Evolutionary conservation across 139 green algal genomes (phyloP).

Genomic region (Pseudopediastrum boryanum): DNA sequence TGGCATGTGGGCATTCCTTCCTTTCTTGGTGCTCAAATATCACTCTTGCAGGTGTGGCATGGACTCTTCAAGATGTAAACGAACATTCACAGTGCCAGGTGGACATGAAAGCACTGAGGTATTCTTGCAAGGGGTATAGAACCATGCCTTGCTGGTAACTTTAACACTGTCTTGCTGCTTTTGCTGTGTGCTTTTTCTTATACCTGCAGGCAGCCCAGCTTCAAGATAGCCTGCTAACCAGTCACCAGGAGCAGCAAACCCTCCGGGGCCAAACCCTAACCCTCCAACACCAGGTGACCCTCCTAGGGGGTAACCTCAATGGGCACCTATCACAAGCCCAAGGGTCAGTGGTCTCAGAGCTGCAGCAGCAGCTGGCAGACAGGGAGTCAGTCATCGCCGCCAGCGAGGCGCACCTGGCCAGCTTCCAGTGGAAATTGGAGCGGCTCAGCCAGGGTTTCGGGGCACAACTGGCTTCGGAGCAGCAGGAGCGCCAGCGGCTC

Average conservation of each 20-base stretch:
- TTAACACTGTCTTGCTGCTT: too few relatives aligned
- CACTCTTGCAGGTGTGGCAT: too few relatives aligned
- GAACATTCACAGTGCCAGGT: too few relatives aligned
- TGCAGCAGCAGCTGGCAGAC: conserved; percentile 19
- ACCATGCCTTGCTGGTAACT: too few relatives aligned
- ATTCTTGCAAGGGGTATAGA: too few relatives aligned
- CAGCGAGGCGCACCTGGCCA: not conserved
- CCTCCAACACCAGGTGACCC: conserved; percentile 31
- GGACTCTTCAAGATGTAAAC: too few relatives aligned
- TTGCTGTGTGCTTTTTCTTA: not conserved
- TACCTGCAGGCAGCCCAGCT: conserved; percentile 20
- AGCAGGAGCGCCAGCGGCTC: conserved; percentile 37
- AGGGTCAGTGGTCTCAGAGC: conserved; percentile 22
- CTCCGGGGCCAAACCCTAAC: conserved; percentile 26
- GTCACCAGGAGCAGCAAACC: conserved; percentile 27
- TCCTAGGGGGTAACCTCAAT: conserved; percentile 48
- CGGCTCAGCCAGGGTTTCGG: not conserved
- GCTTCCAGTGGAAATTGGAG: conserved; percentile 20
- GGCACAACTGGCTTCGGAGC: conserved; percentile 23
- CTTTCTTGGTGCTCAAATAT: too few relatives aligned
- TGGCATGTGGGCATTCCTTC: too few relatives aligned
- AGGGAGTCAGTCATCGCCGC: conserved; percentile 13
- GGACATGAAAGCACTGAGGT: too few relatives aligned
- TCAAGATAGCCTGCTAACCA: conserved; percentile 1
- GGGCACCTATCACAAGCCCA: conserved; percentile 41